Percentiles rank a stretch among this genome's conserved stretches.
Conservation (phyloP, 2,329 filamentous ascomycete genomes). For the Penicillium sp. region DNA sequence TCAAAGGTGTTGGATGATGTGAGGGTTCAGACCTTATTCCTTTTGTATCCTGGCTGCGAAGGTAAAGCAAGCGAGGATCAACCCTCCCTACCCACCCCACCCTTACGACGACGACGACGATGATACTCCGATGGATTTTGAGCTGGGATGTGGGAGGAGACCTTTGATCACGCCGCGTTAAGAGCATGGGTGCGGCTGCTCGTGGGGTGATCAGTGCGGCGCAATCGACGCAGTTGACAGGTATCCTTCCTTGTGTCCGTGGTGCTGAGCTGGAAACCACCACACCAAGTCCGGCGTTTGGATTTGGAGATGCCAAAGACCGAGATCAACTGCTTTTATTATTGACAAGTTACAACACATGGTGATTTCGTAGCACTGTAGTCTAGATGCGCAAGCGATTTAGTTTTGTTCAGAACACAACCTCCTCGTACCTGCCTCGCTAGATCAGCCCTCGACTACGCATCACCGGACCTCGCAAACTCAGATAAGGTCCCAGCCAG, state of each 20-base stretch:
- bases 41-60: not conserved
- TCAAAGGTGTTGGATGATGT: not conserved
- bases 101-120: too few relatives aligned
- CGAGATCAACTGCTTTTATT: not conserved
- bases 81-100: not conserved
- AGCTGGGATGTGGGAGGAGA: too few relatives aligned
- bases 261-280: conserved; percentile 1
- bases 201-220: conserved; percentile 6
- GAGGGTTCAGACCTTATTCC: not conserved
- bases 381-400: not conserved
- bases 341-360: too few relatives aligned
- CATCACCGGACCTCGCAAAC: conserved; percentile 4
- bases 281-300: not conserved
- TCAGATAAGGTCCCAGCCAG: not conserved
- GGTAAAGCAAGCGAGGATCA: not conserved
- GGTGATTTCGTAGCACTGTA: too few relatives aligned
- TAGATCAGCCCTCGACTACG: not conserved
- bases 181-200: not conserved
- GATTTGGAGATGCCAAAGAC: not conserved
- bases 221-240: conserved; percentile 3
- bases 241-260: not conserved
- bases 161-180: conserved; percentile 1
- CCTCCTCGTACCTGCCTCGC: conserved; percentile 1
- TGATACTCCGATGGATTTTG: too few relatives aligned
- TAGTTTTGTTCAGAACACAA: not conserved